phyloP scores from a whole-genome alignment of 495 filamentous ascomycete genomes.

The Aspergillus baeticus region DNA sequence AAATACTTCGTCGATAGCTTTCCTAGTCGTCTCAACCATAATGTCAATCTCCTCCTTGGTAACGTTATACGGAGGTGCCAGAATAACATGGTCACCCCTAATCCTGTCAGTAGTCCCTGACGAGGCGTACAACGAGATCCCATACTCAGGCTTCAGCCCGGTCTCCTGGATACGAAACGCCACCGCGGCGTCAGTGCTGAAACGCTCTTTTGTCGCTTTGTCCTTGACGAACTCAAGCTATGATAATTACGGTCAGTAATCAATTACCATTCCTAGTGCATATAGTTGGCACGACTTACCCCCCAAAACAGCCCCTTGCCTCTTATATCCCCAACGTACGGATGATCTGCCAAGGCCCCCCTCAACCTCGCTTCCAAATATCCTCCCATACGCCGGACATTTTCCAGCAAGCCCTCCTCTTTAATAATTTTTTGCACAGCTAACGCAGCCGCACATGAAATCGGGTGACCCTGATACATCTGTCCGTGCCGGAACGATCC shows the following conservation, averaged over 20 bases:
- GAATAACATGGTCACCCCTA: conserved; percentile 70
- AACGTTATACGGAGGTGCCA: conserved; percentile 74
- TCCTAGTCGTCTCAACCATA: conserved; percentile 48
- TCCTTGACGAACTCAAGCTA: conserved; percentile 60
- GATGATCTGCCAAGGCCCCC: conserved; percentile 31
- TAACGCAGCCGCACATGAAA: conserved; percentile 56
- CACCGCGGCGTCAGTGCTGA: conserved; percentile 34
- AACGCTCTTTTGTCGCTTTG: conserved; percentile 54
- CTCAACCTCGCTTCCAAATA: conserved; percentile 40
- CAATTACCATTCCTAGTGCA: background rate
- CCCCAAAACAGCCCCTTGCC: conserved; percentile 59
- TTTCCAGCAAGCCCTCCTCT: conserved; percentile 47
- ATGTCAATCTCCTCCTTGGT: conserved; percentile 59
- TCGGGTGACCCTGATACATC: conserved; percentile 59
- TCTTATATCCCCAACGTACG: conserved; percentile 55
- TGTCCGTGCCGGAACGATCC: conserved; percentile 57
- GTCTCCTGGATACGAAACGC: conserved; percentile 52
- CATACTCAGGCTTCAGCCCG: conserved; percentile 49
- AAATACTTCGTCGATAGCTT: conserved; percentile 37
- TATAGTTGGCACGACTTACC: conserved; percentile 28
- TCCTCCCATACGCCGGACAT: conserved; percentile 45
- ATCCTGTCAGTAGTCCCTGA: conserved; percentile 65
- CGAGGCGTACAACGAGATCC: conserved; percentile 69
- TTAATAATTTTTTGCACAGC: conserved; percentile 53
- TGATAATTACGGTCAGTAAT: background rate